These are phyloP conservation scores for Syzygium malaccense DNA, from an alignment of 441 rosid genomes.

Conservation along the genomic window DNA sequence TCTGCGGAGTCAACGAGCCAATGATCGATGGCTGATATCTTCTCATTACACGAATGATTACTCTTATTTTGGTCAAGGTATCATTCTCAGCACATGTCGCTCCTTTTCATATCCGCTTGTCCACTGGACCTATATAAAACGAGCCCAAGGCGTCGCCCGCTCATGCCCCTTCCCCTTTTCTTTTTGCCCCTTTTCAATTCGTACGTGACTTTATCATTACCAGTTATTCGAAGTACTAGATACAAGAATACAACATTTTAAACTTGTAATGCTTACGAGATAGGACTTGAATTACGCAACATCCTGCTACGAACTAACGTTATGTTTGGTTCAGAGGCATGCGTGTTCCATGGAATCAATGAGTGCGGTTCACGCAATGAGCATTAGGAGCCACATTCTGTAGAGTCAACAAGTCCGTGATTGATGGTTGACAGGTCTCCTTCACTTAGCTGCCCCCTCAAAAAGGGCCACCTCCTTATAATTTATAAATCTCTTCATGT, in stretches of 20 bases:
- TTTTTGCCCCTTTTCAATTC: neutral
- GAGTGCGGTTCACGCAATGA: neutral
- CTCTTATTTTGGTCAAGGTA: neutral
- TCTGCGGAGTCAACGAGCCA: neutral
- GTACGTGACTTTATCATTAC: neutral
- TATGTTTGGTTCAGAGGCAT: neutral
- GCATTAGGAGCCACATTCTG: neutral
- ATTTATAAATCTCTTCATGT: neutral
- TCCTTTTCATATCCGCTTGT: neutral
- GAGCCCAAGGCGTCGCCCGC: neutral
- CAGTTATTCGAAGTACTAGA: neutral
- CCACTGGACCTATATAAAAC: neutral
- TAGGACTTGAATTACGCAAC: neutral
- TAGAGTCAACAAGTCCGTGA: neutral
- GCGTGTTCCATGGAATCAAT: neutral
- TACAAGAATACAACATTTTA: neutral
- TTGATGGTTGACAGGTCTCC: neutral
- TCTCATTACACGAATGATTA: neutral
- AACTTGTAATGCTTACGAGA: neutral
- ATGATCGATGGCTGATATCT: neutral
- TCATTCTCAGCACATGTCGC: neutral
- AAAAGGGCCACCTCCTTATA: neutral
- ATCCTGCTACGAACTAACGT: no score
- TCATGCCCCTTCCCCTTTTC: fast-evolving
- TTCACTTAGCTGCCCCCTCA: neutral